Evolutionary conservation across 2,329 filamentous ascomycete species (phyloP).

Genomic region (Clonostachys rhizophaga): DNA sequence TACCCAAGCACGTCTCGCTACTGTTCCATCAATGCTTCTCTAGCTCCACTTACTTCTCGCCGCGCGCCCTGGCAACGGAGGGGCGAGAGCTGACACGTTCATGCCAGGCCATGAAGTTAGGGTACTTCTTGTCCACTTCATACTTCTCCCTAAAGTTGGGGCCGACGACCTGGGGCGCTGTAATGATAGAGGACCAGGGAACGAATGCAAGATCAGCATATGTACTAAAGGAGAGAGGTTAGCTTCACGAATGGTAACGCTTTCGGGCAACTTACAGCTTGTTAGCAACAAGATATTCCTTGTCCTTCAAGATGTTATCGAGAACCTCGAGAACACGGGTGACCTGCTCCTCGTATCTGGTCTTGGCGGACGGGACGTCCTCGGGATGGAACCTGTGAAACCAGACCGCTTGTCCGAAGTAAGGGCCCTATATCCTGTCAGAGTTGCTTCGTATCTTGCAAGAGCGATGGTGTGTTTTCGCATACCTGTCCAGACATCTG

Average conservation of each 20-base stretch:
- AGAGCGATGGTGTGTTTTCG: neutral
- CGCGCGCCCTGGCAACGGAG: conserved; percentile 17
- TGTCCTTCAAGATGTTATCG: conserved; percentile 21
- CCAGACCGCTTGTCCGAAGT: conserved; percentile 25
- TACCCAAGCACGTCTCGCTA: neutral
- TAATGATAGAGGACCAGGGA: conserved; percentile 15
- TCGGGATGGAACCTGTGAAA: conserved; percentile 19
- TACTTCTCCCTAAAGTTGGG: conserved; percentile 8
- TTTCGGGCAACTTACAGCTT: conserved; percentile 16
- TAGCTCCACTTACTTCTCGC: conserved; percentile 4
- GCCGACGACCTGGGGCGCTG: neutral
- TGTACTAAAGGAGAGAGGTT: conserved; percentile 11
- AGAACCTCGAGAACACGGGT: conserved; percentile 22
- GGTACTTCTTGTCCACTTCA: conserved; percentile 22
- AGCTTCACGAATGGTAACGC: neutral
- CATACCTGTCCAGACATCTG: conserved; percentile 28
- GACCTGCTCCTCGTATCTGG: conserved; percentile 20
- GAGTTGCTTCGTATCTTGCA: neutral
- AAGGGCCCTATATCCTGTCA: conserved; percentile 19
- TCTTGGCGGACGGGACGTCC: conserved; percentile 17
- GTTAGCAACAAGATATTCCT: conserved; percentile 25
- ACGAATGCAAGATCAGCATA: conserved; percentile 26
- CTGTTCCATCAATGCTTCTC: neutral
- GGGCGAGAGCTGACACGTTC: conserved; percentile 21
- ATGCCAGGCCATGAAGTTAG: conserved; percentile 26